Conservation (phyloP, 2,329 filamentous ascomycete genomes). For the Tolypocladium ophioglossoides region DNA sequence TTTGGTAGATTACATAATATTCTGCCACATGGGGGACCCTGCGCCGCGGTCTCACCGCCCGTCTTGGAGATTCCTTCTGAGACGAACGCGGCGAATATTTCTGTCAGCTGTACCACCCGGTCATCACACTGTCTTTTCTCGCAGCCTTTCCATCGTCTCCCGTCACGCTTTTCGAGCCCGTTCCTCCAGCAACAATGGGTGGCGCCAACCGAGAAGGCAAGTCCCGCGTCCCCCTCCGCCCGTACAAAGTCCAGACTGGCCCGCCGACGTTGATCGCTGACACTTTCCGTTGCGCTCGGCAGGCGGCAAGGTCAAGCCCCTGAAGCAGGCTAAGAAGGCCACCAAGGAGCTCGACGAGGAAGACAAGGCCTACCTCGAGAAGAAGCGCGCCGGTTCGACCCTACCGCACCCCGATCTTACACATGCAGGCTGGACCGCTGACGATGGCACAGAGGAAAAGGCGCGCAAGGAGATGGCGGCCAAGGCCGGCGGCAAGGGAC, state of each 20-base stretch:
- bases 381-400: slow-evolving; percentile 69
- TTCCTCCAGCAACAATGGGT: slow-evolving; percentile 18
- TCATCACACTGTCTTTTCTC: background rate
- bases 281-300: background rate
- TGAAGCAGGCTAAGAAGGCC: slow-evolving; percentile 84
- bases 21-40: slow-evolving; percentile 1
- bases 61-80: background rate
- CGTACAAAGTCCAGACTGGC: background rate
- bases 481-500: slow-evolving; percentile 79
- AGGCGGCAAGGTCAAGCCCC: slow-evolving; percentile 77
- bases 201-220: slow-evolving; percentile 27
- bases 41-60: background rate
- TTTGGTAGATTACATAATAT: background rate
- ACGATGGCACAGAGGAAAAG: slow-evolving; percentile 54
- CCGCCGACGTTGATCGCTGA: background rate
- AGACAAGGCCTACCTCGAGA: slow-evolving; percentile 71
- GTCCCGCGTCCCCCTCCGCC: slow-evolving; percentile 3
- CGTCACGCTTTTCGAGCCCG: background rate
- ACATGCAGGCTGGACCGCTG: background rate
- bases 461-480: slow-evolving; percentile 75
- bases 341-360: slow-evolving; percentile 79
- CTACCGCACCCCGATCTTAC: background rate
- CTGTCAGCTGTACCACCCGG: background rate
- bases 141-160: background rate
- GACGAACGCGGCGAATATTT: background rate